Conservation (phyloP, 805 yeast species). For the Priceomyces castillae region DNA sequence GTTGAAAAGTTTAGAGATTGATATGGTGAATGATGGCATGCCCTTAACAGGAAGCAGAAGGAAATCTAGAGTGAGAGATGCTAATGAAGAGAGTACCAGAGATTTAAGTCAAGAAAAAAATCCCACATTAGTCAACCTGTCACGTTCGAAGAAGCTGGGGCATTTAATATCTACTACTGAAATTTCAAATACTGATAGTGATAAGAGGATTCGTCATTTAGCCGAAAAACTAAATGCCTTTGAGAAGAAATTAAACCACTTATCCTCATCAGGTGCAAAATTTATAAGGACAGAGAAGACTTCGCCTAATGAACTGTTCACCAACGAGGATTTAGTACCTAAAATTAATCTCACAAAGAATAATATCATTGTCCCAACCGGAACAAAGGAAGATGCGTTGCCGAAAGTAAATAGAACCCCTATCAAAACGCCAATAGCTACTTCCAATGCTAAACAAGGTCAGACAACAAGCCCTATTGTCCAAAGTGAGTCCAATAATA, state of each 20-base stretch:
- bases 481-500: background rate
- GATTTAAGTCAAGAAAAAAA: background rate
- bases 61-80: constrained; percentile 6
- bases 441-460: background rate
- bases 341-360: constrained; percentile 4
- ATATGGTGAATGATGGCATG: constrained; percentile 20
- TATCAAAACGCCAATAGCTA: background rate
- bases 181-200: background rate
- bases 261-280: constrained; percentile 4
- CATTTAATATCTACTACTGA: background rate
- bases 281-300: background rate
- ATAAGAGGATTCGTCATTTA: constrained; percentile 6
- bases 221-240: constrained; percentile 21
- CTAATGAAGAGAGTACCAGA: constrained; percentile 5
- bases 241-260: constrained; percentile 14
- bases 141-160: background rate
- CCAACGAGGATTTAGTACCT: background rate
- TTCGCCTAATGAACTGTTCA: background rate
- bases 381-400: background rate
- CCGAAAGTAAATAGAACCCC: background rate
- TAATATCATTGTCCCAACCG: background rate
- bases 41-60: constrained; percentile 9
- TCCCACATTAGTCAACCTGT: background rate
- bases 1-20: constrained; percentile 19
- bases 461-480: background rate